Base-by-base conservation (phyloP, 768 basidiomycete genomes). In the Lentinus tigrinus region DNA sequence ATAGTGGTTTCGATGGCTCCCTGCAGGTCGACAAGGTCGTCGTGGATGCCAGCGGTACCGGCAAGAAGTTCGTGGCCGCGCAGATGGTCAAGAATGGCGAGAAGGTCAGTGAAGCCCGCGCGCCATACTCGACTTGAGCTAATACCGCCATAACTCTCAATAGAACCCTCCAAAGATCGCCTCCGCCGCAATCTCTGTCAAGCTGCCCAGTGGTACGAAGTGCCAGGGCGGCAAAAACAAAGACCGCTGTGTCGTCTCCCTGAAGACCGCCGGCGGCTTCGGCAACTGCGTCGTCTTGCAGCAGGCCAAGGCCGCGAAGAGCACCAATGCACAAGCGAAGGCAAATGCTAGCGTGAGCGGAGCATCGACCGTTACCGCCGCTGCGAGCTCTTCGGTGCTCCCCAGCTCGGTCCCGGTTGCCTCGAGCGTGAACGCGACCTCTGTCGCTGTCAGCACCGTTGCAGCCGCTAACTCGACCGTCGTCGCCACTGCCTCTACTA, bases 261-360 rank as follows among this genome's bases (percentile, higher is more conserved):
- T 84, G 63, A 75, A 69, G 42, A 79, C 81, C 19, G 68, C 77
- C 19, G 76, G 74, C 23, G 78, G 80, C 27, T 83, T 83, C 67
- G 82, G 83, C 52, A 83, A 81, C 66, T 85, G 83, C 56, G 75
- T 78, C 11, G 81, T 75, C 36, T 78, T 84, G 26, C 66, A 66
- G 17, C 73, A 78, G 46, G 43, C 63, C 23, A 54, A 28, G 24
- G 52, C 52, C 37, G 49, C 65, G 19, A 56, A 61, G 37, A 54
- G 47, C 14, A 46, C 57, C 27, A n/a, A n/a, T n/a, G n/a, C n/a
- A n/a, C n/a, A n/a, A n/a, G 37, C 52, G 47, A 55, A 38, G 16
- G 54, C 48, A 19, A 40, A 47, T 52, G 61, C 13, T 53, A 52
- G 48, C 60, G 42, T 23, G 8, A 67, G 67, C 24, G 31, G 31